Base-by-base conservation (phyloP, 371 early-diverging fungal genomes). In the Lichtheimia ornata region DNA sequence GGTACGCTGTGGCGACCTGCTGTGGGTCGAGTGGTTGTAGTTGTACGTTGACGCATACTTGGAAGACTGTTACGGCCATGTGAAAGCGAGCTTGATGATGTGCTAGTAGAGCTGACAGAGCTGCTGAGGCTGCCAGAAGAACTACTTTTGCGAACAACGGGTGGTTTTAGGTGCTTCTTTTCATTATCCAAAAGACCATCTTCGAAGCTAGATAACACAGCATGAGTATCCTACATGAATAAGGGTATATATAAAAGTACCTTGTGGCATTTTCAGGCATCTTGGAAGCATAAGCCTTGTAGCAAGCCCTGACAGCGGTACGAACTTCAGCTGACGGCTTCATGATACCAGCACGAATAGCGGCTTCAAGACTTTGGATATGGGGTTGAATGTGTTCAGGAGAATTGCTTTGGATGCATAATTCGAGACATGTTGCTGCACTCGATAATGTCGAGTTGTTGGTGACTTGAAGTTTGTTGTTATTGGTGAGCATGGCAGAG, bases 251-350 rank as follows among this genome's bases (percentile, higher is more conserved):
- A 20, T 28, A 4, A 4, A 47, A 42, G 40, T 64, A 69, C 64
- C 25, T 61, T 44, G 59, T 47, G 13, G 74, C 65, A 42, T 67
- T 66, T 41, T 77, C 73, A n/a, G 77, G 79, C 30, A 80, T 69
- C 56, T 68, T 69, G 42, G 61, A 56, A n/a, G 67, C 68, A 64
- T 81, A 83, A 25, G 65, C 59, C 53, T 77, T 72, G 65, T 69
- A 80, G 11, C 76, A 76, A 40, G 67, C 64, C 14, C 83, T 71
- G 22, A 78, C 70, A 4, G 65, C 64, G 27, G 69, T 63, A 25
- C 85, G 66, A 15, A 85, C 85, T 52, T 82, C 82, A 5, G 83
- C 75, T 4, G 81, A 65, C 3, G 83, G 69, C 61, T 85, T 83
- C 14, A 75, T 70, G 15, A 81, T 81, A 44, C 76, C 76, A 25